Evolutionary conservation across 306 rosid species (phyloP), one percentile per base, ranked within the genome.

Genomic region (Alnus glutinosa): DNA sequence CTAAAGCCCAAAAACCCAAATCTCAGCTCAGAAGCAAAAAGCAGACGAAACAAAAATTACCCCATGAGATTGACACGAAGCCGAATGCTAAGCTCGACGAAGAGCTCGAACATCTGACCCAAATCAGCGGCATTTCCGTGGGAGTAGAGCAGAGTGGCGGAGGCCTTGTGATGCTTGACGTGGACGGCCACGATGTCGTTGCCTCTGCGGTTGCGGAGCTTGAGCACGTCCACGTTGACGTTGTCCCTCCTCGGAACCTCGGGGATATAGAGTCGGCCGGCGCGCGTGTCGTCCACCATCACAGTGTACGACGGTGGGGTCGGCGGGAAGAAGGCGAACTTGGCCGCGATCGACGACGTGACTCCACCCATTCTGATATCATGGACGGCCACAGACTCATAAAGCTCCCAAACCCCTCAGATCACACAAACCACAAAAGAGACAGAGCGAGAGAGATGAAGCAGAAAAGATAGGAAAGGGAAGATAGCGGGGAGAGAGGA

Each of bases 111-210:
- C 98, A 94, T 94, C 86, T 94, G 97, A 57, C 96, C 98, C 88
- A 94, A 88, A 90, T 92, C 98, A 57, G 96, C 98, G 10, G 98
- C 98, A 82, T 92, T 94, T 16, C 98, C 98, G 55, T 92, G 98
- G 1, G 98, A 94, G 48, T 94, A 94, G 61, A 94, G 98, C 93
- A 94, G 78, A 63, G 97, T 94, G 9, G 78, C 84, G 0, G 92
- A 83, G 4, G 98, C 90, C 75, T 89, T 90, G 64, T 86, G 96
- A 76, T 94, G 91, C 89, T 83, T 94, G 55, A 94, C 94, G 77
- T 90, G 87, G n/a, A 90, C 83, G 58, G 94, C 97, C 4, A 90
- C 93, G 78, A 94, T 89, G 71, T 94, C 94, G 71, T 88, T 89
- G 0, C 98, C 98, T 62, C 91, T 88, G 42, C 96, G 89, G 61